These are phyloP conservation scores for Botrytis aclada DNA, from an alignment of 2,329 filamentous ascomycete species.

Conservation along the genomic window DNA sequence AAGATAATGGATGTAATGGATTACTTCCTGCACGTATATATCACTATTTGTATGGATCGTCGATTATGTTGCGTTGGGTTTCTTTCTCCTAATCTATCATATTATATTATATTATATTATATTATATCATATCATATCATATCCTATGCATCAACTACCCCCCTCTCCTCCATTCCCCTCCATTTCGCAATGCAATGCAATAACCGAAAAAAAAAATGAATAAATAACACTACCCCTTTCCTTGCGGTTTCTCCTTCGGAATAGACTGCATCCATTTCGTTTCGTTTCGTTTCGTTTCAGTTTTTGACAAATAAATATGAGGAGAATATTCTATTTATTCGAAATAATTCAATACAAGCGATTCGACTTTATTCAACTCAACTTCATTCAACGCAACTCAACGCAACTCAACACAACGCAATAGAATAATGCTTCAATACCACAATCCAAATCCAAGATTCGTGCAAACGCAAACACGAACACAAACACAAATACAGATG, in stretches of 20 bases:
- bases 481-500: neutral
- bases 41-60: no score
- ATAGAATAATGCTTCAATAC: neutral
- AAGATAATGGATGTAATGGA: no score
- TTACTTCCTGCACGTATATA: no score
- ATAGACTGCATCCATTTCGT: no score
- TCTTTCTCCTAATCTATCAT: no score
- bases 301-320: accelerated
- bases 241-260: no score
- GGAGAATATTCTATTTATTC: neutral
- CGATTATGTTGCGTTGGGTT: no score
- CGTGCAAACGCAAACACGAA: neutral
- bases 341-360: neutral
- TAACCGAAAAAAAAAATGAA: neutral
- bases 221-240: neutral
- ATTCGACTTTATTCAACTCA: no score
- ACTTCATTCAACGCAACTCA: neutral
- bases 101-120: no score
- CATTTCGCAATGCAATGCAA: neutral
- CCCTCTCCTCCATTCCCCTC: neutral
- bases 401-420: neutral
- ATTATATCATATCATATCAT: no score
- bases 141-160: neutral
- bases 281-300: neutral
- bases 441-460: neutral